These are phyloP conservation scores for Penicillium atrosanguineum DNA, from an alignment of 495 filamentous ascomycete genomes.

Conservation along the genomic window DNA sequence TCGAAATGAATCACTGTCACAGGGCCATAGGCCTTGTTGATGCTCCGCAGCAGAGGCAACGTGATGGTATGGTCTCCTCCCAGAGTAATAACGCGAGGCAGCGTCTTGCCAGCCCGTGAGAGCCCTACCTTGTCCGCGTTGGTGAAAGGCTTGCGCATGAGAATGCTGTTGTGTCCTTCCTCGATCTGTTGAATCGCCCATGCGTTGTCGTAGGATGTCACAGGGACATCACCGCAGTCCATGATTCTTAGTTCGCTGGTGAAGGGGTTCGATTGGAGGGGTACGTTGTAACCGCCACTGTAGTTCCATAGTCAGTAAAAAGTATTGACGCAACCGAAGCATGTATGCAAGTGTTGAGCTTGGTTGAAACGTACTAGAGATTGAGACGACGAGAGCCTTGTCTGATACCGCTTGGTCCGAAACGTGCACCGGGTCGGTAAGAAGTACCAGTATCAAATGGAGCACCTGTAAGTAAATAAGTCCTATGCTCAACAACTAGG, in stretches of 20 bases:
- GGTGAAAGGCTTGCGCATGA: conserved; percentile 50
- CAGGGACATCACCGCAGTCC: conserved; percentile 74
- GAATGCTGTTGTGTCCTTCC: conserved; percentile 55
- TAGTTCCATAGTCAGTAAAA: neutral
- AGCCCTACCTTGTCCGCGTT: conserved; percentile 46
- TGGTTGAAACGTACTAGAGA: conserved; percentile 54
- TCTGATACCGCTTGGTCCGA: conserved; percentile 78
- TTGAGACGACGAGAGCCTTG: conserved; percentile 72
- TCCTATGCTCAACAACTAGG: neutral
- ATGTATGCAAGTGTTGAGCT: neutral
- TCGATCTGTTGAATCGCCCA: conserved; percentile 73
- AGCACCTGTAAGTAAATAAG: conserved; percentile 39
- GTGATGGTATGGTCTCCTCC: conserved; percentile 68
- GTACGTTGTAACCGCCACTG: conserved; percentile 61
- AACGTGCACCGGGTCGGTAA: conserved; percentile 79
- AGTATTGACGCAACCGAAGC: neutral
- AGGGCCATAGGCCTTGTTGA: conserved; percentile 63
- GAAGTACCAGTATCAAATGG: conserved; percentile 69
- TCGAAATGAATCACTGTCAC: conserved; percentile 74
- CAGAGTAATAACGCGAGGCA: conserved; percentile 63
- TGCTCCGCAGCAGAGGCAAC: conserved; percentile 59
- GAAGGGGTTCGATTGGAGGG: conserved; percentile 60
- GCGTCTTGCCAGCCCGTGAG: conserved; percentile 54
- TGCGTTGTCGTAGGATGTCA: conserved; percentile 72
- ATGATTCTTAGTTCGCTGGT: conserved; percentile 63